phyloP scores from a whole-genome alignment of 768 basidiomycete genomes.

The Hirschioporus abietinus region DNA sequence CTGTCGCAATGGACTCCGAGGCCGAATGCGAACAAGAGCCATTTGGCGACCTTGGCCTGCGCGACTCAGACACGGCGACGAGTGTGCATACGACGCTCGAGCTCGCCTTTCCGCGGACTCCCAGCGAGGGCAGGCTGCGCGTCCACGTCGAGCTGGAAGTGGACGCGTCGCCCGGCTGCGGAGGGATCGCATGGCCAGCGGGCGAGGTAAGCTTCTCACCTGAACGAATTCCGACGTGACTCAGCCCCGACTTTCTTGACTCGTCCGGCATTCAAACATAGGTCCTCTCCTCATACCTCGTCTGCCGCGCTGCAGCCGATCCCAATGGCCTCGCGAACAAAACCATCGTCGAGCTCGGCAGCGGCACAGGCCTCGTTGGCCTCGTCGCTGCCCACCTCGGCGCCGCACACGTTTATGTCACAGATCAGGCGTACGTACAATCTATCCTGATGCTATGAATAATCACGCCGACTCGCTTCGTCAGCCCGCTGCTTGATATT shows the following conservation, averaged over 20 bases:
- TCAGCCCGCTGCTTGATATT: slow-evolving; percentile 69
- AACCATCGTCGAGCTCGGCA: slow-evolving; percentile 77
- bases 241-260: background rate
- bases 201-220: slow-evolving; percentile 59
- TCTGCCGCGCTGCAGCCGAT: slow-evolving; percentile 48
- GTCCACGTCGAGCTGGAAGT: slow-evolving; percentile 61
- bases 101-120: background rate
- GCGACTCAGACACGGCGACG: background rate
- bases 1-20: background rate
- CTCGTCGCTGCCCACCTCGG: slow-evolving; percentile 71
- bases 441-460: slow-evolving; percentile 8
- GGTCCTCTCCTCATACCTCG: slow-evolving; percentile 77
- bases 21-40: background rate
- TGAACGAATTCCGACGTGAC: background rate
- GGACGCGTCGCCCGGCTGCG: slow-evolving; percentile 84
- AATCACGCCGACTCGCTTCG: slow-evolving; percentile 48
- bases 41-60: background rate
- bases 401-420: slow-evolving; percentile 62
- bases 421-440: slow-evolving; percentile 80
- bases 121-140: slow-evolving; percentile 23
- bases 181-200: slow-evolving; percentile 89
- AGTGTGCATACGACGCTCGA: background rate
- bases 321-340: slow-evolving; percentile 43
- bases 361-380: slow-evolving; percentile 92
- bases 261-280: no score